phyloP scores from a whole-genome alignment of 1,284 basidiomycete species.

The Puccinia polysora region DNA sequence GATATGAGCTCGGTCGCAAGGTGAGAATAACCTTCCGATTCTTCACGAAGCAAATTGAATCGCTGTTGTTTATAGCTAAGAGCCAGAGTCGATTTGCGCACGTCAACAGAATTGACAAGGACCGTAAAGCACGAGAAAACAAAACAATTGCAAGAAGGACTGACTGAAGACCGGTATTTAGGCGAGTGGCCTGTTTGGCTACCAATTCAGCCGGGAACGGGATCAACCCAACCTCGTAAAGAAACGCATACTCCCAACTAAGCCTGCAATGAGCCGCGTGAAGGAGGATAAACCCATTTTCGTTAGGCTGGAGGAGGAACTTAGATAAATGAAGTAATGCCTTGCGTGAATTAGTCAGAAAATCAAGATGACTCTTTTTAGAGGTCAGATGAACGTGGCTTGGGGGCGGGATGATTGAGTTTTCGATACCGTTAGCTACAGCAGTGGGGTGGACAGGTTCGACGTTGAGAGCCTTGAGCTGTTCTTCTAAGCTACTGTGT shows the following conservation, averaged over 20 bases:
- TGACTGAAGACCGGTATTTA: conserved; percentile 36
- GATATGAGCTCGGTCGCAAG: conserved; percentile 77
- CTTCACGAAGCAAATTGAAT: conserved; percentile 93
- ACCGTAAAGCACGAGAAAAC: neutral
- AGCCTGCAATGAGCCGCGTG: conserved; percentile 25
- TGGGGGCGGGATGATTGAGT: neutral
- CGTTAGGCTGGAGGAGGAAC: conserved; percentile 3
- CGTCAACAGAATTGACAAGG: neutral
- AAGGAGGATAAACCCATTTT: conserved; percentile 9
- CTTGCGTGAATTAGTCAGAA: conserved; percentile 18
- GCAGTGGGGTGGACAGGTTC: neutral
- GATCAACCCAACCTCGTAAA: conserved; percentile 32
- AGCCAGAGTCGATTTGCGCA: conserved; percentile 28
- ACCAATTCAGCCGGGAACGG: conserved; percentile 36
- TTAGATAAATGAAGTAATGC: conserved; percentile 33
- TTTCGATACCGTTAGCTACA: neutral
- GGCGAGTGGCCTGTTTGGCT: conserved; percentile 35
- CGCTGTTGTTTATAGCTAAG: conserved; percentile 88
- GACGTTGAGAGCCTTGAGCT: conserved; percentile 10
- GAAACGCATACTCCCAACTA: conserved; percentile 41
- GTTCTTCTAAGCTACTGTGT: conserved; percentile 18
- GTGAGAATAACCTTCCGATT: conserved; percentile 94
- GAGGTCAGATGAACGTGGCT: neutral
- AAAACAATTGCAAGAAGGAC: conserved; percentile 7
- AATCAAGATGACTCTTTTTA: neutral